These are phyloP conservation scores for Aspergillus sp. DNA, from an alignment of 2,329 filamentous ascomycete genomes.

Conservation along the genomic window DNA sequence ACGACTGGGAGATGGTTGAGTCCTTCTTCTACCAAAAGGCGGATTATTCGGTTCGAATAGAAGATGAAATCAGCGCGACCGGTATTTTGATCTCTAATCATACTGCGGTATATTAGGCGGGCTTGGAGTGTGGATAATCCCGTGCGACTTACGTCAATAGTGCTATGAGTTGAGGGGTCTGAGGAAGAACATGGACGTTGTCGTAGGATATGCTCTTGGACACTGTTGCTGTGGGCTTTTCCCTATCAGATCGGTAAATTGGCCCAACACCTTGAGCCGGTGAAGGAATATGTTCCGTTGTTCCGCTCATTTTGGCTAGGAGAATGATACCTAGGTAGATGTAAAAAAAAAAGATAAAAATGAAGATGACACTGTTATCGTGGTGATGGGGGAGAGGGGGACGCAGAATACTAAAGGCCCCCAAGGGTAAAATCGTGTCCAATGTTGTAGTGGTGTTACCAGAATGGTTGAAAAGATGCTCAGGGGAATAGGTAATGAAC, in stretches of 20 bases:
- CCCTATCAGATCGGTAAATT: conserved; percentile 69
- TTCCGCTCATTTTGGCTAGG: conserved; percentile 25
- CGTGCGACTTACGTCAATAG: conserved; percentile 79
- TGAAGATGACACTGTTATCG: no score
- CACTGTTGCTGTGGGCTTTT: conserved; percentile 85
- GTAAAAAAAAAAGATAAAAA: background rate
- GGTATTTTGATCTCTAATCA: conserved; percentile 91
- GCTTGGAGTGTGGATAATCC: no score
- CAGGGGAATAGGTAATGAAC: no score
- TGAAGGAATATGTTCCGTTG: conserved; percentile 35
- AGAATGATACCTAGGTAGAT: background rate
- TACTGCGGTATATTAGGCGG: conserved; percentile 54
- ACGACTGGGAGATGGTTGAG: conserved; percentile 94
- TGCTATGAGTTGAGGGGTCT: conserved; percentile 95
- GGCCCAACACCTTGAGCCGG: conserved; percentile 73
- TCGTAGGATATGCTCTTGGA: conserved; percentile 78
- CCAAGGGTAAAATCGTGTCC: no score
- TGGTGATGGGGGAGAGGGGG: no score
- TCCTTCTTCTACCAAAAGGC: conserved; percentile 92
- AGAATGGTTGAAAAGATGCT: no score
- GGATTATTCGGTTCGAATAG: conserved; percentile 97
- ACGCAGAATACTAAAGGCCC: no score
- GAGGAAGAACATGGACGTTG: conserved; percentile 85
- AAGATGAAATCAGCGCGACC: conserved; percentile 97
- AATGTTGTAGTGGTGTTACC: no score